Evolutionary conservation across 2,329 filamentous ascomycete genomes (phyloP).

Genomic region (Grosmannia serpens): DNA sequence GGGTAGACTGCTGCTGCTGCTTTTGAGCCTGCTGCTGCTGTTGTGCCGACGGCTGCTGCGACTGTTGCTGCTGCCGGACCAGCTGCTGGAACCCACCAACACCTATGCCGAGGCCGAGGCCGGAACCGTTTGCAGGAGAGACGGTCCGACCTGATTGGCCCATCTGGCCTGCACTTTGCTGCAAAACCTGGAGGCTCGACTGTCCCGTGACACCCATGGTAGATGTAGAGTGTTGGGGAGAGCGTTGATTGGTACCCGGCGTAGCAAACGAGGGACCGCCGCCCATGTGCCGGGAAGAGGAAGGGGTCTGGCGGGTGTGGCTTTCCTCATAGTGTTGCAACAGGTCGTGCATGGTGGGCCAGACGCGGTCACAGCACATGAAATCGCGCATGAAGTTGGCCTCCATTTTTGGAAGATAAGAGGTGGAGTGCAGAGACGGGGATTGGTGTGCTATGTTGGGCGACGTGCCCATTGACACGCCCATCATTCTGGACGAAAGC

Average conservation of each 20-base stretch:
- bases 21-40: slow-evolving; percentile 15
- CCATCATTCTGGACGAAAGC: slow-evolving; percentile 60
- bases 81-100: slow-evolving; percentile 27
- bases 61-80: slow-evolving; percentile 30
- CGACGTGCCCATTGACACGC: slow-evolving; percentile 65
- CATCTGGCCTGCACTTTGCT: slow-evolving; percentile 9
- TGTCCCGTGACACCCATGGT: neutral
- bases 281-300: slow-evolving; percentile 20
- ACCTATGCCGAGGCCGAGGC: slow-evolving; percentile 19
- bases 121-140: slow-evolving; percentile 2
- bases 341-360: slow-evolving; percentile 87
- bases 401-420: slow-evolving; percentile 91
- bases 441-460: slow-evolving; percentile 73
- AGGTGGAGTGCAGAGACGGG: slow-evolving; percentile 93
- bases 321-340: slow-evolving; percentile 94
- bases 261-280: neutral
- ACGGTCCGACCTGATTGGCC: slow-evolving; percentile 14
- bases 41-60: slow-evolving; percentile 12
- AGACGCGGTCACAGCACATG: slow-evolving; percentile 79
- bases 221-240: neutral
- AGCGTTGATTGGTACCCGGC: slow-evolving; percentile 1
- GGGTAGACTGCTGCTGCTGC: slow-evolving; percentile 14
- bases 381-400: slow-evolving; percentile 98
- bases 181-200: slow-evolving; percentile 8
- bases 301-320: slow-evolving; percentile 59